Base-by-base conservation (phyloP, 192 early-diverging fungal species). In the Thamnidium elegans region DNA sequence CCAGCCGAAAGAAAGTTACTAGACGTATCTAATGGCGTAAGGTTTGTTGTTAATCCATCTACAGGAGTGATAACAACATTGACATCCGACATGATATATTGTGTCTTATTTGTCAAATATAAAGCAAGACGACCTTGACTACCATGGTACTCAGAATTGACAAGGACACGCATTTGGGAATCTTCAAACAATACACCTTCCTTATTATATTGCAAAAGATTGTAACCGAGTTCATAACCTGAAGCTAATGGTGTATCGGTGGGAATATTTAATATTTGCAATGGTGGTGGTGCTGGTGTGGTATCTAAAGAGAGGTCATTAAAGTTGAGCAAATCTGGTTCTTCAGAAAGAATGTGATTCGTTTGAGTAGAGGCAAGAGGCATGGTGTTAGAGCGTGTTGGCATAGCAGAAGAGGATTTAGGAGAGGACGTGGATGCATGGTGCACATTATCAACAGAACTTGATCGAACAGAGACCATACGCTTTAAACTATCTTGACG, bases 131-230 rank as follows among this genome's bases (percentile, higher is more conserved):
- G 86, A 8, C 96, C 97, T 7, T 91, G 78, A 9, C 92, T 84
- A 15, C 85, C 85, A 70, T 97, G 93, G 71, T 95, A 99, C 67
- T 98, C 96, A 1, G 91, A 87, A 61, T 98, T 95, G 54, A 99
- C 60, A 10, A 94, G 94, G 23, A 99, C 84, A 64, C 97, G 94
- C 46, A 99, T 69, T 59, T 88, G 86, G 7, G 79, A 79, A 69
- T 97, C 94, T 74, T 97, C 94, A 70, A 92, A 95, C 34, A 99
- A 68, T 0, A 99, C 87, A 5, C 98, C 98, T 74, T 97, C 94
- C 48, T 75, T 62, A 3, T 81, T 79, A 71, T 81, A 87, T 46
- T 92, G 69, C 39, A 95, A 71, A 52, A 80, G 79, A 53, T 86
- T 81, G 55, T 81, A 87, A 62, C 79, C 76, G 23, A 67, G 67